Evolutionary conservation across 345 rosid genomes (phyloP), one percentile per base, ranked within the genome.

Genomic region (Erysimum cheiranthoides): DNA sequence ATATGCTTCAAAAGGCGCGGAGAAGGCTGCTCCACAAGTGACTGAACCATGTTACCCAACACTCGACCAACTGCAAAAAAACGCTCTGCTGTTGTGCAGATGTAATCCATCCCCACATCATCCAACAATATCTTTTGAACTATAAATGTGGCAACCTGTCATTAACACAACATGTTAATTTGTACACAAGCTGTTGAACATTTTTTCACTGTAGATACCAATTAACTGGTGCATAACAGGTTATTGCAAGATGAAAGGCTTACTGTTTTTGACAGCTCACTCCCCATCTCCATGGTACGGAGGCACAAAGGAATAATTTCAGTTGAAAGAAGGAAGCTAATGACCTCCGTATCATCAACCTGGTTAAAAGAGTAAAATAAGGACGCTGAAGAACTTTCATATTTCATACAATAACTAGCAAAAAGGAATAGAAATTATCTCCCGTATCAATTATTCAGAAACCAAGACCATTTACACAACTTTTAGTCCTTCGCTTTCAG

Each of bases 231-330:
- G 11, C 31, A 35, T 21, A 21, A 21, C 1, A 21, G 25, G 25
- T 21, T 0, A 21, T 21, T 21, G 25, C 25, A 21, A 21, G 25
- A 21, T 21, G 25, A 21, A 59, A 68, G 54, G 83, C 93, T 82
- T 85, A 92, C 99, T 57, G 99, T 95, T 87, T 95, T 95, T 4
- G 99, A 92, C 75, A 95, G 84, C 76, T 95, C 99, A 62, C 97
- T 92, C 46, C 99, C 99, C 98, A 93, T 90, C 79, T 93, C 99
- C 99, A 95, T 95, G 51, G 98, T 89, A 10, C 97, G 97, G 68
- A 96, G 85, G 72, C 99, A 93, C 49, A 93, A 79, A 2, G 98
- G 98, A 72, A 96, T 91, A 30, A 96, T 91, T 81, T 96, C 98
- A 11, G 97, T 93, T 12, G 97, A 91, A 14, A 96, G 96, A 80